Evolutionary conservation across 176 grass and related monocot genomes (phyloP).

Genomic region (Cenchrus americanus): DNA sequence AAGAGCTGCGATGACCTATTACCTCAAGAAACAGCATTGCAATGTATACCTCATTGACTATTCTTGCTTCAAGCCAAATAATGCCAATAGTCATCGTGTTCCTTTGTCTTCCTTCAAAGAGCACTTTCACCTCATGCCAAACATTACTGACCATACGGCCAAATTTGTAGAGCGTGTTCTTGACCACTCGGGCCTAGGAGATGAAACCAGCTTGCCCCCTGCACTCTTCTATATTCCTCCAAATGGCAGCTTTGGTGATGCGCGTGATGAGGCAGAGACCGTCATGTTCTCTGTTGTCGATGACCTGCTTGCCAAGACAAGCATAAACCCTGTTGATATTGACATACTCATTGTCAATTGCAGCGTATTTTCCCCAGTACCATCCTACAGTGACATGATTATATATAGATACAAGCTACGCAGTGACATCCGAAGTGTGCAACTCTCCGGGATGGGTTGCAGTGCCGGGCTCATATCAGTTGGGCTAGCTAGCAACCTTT

Average conservation of each 20-base stretch:
- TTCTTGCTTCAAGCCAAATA: too few relatives aligned
- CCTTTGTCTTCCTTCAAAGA: too few relatives aligned
- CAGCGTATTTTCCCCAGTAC: neutral
- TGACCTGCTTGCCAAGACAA: neutral
- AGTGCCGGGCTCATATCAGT: neutral
- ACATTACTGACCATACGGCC: too few relatives aligned
- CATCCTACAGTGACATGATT: neutral
- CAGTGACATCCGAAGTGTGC: neutral
- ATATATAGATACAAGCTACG: neutral
- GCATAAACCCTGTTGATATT: neutral
- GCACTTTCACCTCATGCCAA: too few relatives aligned
- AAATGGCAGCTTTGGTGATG: neutral
- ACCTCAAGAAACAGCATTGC: too few relatives aligned
- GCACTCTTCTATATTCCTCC: neutral
- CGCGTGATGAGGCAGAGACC: neutral
- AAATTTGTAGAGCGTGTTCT: neutral
- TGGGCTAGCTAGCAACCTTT: neutral
- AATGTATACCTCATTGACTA: too few relatives aligned
- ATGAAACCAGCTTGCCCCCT: neutral
- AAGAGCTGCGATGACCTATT: too few relatives aligned
- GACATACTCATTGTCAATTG: neutral
- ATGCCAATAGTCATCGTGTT: too few relatives aligned
- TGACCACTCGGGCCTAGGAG: neutral
- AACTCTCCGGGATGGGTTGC: constrained; percentile 19
- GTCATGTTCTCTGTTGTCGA: neutral